phyloP scores from a whole-genome alignment of 116 monocot genomes.

The Cymodocea nodosa region DNA sequence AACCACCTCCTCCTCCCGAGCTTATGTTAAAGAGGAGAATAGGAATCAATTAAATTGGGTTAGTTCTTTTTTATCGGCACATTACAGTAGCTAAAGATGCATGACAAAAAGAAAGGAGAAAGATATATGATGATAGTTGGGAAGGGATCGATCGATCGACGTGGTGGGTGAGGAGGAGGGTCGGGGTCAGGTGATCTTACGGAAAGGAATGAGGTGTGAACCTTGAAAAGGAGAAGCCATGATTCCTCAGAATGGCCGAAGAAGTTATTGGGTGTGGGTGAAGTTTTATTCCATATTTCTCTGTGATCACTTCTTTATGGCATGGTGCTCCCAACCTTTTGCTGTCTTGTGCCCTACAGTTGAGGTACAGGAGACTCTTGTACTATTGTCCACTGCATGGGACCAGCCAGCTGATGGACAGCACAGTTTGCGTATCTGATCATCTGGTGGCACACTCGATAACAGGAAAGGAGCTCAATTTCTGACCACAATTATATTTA shows the following conservation, averaged over 20 bases:
- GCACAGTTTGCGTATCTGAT: neutral
- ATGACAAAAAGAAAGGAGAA: neutral
- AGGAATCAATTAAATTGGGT: neutral
- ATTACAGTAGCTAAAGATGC: too few relatives aligned
- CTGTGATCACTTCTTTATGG: neutral
- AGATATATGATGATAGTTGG: neutral
- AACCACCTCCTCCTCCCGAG: neutral
- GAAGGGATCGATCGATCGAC: neutral
- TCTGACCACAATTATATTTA: neutral
- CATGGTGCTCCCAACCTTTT: conserved; percentile 3
- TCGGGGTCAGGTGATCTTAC: neutral
- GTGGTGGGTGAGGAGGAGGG: too few relatives aligned
- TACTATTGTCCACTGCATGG: conserved; percentile 3
- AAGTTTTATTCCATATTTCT: too few relatives aligned
- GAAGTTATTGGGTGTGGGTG: too few relatives aligned
- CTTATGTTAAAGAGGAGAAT: neutral
- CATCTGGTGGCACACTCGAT: neutral
- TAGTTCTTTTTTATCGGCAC: neutral
- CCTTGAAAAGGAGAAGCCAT: conserved; percentile 5
- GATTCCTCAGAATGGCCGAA: neutral
- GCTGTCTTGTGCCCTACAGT: neutral
- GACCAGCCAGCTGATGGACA: neutral
- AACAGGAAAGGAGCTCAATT: neutral
- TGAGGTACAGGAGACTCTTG: conserved; percentile 4
- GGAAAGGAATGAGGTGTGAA: neutral